Percentiles rank a stretch among this genome's conserved stretches.
These are phyloP conservation scores for Fraxinus quadrangulata DNA, from an alignment of 257 asterid genomes.

Conservation along the genomic window DNA sequence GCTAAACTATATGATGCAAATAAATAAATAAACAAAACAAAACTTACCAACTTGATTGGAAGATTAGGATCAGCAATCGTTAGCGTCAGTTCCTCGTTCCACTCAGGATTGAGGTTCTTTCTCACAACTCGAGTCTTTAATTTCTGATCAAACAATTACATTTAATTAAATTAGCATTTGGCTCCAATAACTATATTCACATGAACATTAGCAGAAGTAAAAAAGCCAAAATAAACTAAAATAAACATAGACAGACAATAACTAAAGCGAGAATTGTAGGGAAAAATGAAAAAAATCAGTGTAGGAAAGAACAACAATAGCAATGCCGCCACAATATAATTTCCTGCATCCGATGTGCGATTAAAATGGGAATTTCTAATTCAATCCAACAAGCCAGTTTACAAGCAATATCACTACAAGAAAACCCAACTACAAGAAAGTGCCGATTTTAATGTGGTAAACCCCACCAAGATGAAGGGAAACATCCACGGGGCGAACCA, in stretches of 20 bases:
- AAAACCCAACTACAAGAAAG: neutral
- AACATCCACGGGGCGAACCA: neutral
- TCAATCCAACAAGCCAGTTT: no score
- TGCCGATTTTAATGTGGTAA: no score
- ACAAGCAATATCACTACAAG: neutral
- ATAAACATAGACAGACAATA: neutral
- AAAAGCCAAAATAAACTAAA: neutral
- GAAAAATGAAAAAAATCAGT: no score
- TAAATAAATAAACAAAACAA: neutral
- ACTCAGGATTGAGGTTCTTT: slow-evolving; percentile 58
- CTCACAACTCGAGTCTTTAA: slow-evolving; percentile 53
- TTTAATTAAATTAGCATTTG: neutral
- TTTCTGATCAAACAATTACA: slow-evolving; percentile 40
- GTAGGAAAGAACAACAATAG: no score
- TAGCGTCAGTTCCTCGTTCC: slow-evolving; percentile 66
- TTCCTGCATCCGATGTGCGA: no score
- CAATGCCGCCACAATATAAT: no score
- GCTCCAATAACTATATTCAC: neutral
- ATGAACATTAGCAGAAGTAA: neutral
- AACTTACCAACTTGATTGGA: slow-evolving; percentile 53
- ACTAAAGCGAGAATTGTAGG: no score
- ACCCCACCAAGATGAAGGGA: no score
- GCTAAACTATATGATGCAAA: neutral
- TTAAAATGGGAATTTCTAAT: no score
- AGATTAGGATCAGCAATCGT: slow-evolving; percentile 43